Conservation (phyloP, 2,329 filamentous ascomycete species). For the Pseudophaeomoniella oleicola region DNA sequence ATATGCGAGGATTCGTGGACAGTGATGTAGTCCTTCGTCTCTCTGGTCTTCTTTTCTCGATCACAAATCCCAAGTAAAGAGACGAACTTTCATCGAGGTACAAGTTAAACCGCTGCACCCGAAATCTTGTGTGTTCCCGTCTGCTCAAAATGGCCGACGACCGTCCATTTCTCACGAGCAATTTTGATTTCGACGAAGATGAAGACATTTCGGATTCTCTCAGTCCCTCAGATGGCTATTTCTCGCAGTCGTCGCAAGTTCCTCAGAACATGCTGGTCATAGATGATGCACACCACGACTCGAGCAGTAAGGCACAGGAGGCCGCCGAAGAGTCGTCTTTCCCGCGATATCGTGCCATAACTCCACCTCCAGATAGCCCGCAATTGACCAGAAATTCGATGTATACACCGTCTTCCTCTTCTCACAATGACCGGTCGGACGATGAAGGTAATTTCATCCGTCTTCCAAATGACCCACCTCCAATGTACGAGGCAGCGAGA, state of each 20-base stretch:
- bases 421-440: background rate
- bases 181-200: background rate
- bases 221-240: background rate
- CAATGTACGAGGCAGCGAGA: background rate
- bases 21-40: background rate
- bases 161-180: background rate
- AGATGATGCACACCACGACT: background rate
- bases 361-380: background rate
- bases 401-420: background rate
- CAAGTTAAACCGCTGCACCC: too few relatives aligned
- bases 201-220: background rate
- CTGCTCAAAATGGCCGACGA: background rate
- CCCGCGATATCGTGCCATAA: background rate
- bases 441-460: background rate
- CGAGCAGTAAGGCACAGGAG: background rate
- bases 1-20: background rate
- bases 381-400: background rate
- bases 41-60: too few relatives aligned
- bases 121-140: too few relatives aligned
- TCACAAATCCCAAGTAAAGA: too few relatives aligned
- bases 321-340: background rate
- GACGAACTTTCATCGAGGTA: too few relatives aligned
- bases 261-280: background rate
- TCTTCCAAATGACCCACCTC: background rate
- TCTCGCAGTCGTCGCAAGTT: background rate